Evolutionary conservation across 1,284 basidiomycete genomes (phyloP), one percentile per base, ranked within the genome.

Genomic region (Moesziomyces sp.): DNA sequence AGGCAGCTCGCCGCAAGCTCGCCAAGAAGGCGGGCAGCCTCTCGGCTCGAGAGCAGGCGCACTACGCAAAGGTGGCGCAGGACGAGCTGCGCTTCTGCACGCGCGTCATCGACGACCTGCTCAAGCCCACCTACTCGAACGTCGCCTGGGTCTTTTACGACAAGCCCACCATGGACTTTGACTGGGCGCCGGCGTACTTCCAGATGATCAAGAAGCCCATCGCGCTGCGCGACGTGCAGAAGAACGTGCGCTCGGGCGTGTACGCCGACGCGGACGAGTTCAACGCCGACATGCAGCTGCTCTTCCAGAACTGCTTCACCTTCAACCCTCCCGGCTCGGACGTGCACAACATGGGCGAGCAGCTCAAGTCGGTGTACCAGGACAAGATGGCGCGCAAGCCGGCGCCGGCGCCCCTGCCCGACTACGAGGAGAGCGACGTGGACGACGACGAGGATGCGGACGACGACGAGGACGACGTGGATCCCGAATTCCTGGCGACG

Each of bases 141-240:
- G 86, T 91, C 50, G 93, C 93, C 0, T 88, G 88, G 83, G 93
- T 93, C 1, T 99, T 99, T 86, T 92, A 97, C 76, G 92, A 94
- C 82, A 92, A 95, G 65, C 94, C 98, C 70, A 93, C 92, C 90
- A 84, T 86, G 90, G 90, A 76, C 85, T 86, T 91, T 53, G 90
- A 89, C 76, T 88, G 95, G 80, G 89, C 91, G 35, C 89, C 97
- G 49, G 95, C 95, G 0, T 87, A 89, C 30, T 99, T 98, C 84
- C 89, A 90, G 10, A 92, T 91, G 85, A 86, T 99, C 85, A 97
- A 95, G 87, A 91, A 90, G 79, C 96, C 97, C 2, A 98, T 99
- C 90, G 94, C 98, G 14, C 72, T 83, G 47, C 59, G 66, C 28
- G 62, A 76, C n/a, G 76, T 83, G 19, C 67, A 77, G 63, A 88